Evolutionary conservation across 108 stramenopile genomes (phyloP).

Genomic region (Thalassiosira profunda): DNA sequence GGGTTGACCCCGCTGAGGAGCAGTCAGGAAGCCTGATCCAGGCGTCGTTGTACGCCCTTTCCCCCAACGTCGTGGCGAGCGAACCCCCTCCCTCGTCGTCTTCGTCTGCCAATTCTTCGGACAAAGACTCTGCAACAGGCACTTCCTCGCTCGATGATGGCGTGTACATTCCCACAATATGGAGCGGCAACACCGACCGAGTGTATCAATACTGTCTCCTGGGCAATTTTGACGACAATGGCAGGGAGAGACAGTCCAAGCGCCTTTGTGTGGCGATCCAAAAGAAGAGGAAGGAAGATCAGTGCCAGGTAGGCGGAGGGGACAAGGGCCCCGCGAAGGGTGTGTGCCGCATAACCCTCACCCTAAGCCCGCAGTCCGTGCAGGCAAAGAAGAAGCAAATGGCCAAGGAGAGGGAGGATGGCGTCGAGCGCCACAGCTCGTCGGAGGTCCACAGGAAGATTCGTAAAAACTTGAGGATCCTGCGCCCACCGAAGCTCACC

Average conservation of each 20-base stretch:
- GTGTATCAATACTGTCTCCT: conserved; percentile 40
- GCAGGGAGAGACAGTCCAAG: conserved; percentile 28
- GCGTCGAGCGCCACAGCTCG: background rate
- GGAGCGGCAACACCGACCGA: conserved; percentile 50
- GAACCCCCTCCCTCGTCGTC: background rate
- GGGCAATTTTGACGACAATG: conserved; percentile 38
- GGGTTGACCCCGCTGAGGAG: background rate
- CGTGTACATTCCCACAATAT: conserved; percentile 35
- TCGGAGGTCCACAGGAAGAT: conserved; percentile 39
- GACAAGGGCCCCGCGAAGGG: conserved; percentile 36
- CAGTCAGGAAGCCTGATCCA: conserved; percentile 15
- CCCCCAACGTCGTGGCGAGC: conserved; percentile 4
- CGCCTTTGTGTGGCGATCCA: conserved; percentile 44
- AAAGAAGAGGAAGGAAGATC: conserved; percentile 9
- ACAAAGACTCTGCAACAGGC: background rate
- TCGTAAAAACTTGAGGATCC: conserved; percentile 26
- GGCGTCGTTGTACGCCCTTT: conserved; percentile 33
- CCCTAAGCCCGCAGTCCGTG: conserved; percentile 35
- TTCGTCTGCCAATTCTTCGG: no score
- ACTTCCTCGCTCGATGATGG: conserved; percentile 22
- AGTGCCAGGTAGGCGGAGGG: background rate
- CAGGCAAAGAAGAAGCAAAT: conserved; percentile 41
- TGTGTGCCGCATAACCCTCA: conserved; percentile 41
- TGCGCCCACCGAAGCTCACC: conserved; percentile 34
- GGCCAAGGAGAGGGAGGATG: conserved; percentile 23